phyloP scores from a whole-genome alignment of 179 eudicot species.

The Nepenthes alata region DNA sequence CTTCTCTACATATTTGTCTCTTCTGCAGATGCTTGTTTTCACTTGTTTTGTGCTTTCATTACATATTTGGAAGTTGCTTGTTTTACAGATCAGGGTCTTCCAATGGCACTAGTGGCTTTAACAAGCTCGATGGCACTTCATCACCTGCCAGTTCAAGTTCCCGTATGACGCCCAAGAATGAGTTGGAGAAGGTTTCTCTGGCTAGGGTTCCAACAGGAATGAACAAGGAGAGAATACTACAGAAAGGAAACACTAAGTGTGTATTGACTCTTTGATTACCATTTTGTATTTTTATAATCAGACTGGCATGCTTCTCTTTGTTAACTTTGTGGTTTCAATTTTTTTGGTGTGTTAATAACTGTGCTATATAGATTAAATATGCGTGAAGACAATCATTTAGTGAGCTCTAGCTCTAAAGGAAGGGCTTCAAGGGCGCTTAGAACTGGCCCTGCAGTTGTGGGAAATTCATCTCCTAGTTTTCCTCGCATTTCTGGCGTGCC shows the following conservation, averaged over 20 bases:
- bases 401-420: conserved; percentile 47
- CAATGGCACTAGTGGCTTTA: conserved; percentile 34
- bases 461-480: conserved; percentile 46
- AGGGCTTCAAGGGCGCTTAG: conserved; percentile 72
- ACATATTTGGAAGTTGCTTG: neutral
- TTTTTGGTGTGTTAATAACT: neutral
- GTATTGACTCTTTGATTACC: conserved; percentile 8
- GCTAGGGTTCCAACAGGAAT: conserved; percentile 46
- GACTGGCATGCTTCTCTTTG: neutral
- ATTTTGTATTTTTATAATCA: neutral
- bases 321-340: neutral
- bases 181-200: conserved; percentile 45
- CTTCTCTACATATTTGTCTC: too few relatives aligned
- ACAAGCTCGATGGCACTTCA: conserved; percentile 40
- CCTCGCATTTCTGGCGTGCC: conserved; percentile 39
- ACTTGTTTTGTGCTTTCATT: too few relatives aligned
- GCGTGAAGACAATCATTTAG: conserved; percentile 45
- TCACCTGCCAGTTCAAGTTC: conserved; percentile 36
- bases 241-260: conserved; percentile 63
- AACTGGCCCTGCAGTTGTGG: conserved; percentile 32
- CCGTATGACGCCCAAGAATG: conserved; percentile 48
- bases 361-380: conserved; percentile 34
- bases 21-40: too few relatives aligned
- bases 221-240: conserved; percentile 47
- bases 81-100: conserved; percentile 47